phyloP scores from a whole-genome alignment of 2,329 filamentous ascomycete genomes.

The Aspergillus brasiliensis region DNA sequence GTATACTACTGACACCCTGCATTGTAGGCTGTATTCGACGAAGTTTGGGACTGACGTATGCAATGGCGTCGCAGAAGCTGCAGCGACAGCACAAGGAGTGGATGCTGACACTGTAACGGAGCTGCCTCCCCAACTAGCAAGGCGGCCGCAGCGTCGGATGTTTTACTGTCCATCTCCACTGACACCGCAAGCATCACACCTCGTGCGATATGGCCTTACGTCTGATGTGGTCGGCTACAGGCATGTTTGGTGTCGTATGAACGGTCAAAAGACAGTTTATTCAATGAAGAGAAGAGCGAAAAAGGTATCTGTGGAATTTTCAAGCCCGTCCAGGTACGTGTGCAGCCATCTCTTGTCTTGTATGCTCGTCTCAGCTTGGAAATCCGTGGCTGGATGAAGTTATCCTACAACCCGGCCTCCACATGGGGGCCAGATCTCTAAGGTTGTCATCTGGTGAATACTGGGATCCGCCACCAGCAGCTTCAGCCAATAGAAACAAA shows the following conservation, averaged over 20 bases:
- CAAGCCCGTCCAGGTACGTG: not conserved
- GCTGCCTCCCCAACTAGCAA: not conserved
- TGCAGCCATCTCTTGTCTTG: not conserved
- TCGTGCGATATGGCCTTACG: too few relatives aligned
- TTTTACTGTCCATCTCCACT: not conserved
- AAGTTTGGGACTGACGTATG: constrained; percentile 1
- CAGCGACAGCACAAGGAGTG: constrained; percentile 1
- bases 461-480: too few relatives aligned
- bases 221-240: too few relatives aligned
- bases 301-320: too few relatives aligned
- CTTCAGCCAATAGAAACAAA: too few relatives aligned
- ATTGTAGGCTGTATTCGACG: not conserved
- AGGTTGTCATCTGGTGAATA: not conserved
- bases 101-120: not conserved
- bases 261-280: too few relatives aligned
- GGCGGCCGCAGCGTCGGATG: not conserved
- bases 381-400: not conserved
- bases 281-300: not conserved
- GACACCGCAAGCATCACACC: not conserved
- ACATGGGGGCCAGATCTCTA: too few relatives aligned
- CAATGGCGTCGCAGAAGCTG: not conserved
- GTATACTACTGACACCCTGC: not conserved
- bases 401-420: not conserved
- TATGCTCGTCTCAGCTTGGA: not conserved
- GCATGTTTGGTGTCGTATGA: too few relatives aligned